Evolutionary conservation across 257 asterid species (phyloP), one percentile per base, ranked within the genome.

Genomic region (Solanum chiquidenum): DNA sequence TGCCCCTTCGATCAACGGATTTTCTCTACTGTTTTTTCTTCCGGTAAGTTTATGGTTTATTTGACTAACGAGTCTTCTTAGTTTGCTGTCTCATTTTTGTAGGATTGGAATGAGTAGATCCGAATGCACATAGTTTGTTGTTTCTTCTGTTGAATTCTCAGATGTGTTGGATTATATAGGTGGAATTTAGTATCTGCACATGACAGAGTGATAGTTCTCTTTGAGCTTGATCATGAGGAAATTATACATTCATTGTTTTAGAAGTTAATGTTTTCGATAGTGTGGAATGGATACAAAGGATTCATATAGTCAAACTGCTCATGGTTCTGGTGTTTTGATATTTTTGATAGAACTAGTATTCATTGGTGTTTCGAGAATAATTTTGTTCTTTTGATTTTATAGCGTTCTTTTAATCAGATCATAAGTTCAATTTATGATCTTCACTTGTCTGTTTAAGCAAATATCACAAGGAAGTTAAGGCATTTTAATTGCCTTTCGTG

Each of bases 1-100:
- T 97, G 96, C 87, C 99, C 99, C 29, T 96, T 94, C 66, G 99
- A 96, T 92, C 98, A 93, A 75, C 94, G 99, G 75, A 94, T 97
- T 73, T 97, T 97, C 92, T 97, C 99, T 35, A 97, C 98, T 4
- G 98, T 96, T 13, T 95, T 92, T 90, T 97, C 95, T 86, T 94
- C 98, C 6, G 98, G 98, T 96, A 92, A 90, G 85, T 18, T 29
- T 79, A 79, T 18, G 90, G 31, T 80, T 46, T 79, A 79, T 18
- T 80, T 16, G 11, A 49, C 20, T 80, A 49, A 29, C 29, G 40
- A 8, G 2, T 27, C 9, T 18, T 80, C n/a, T 80, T 49, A 46
- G 40, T 29, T 80, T 7, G 16, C 68, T 29, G 9, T 79, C 18
- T 46, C 27, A 18, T 80, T 29, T 49, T 29, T 2, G 9, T 29